Base-by-base conservation (phyloP, 23 red algal genomes). In the Gracilaria caudata region DNA sequence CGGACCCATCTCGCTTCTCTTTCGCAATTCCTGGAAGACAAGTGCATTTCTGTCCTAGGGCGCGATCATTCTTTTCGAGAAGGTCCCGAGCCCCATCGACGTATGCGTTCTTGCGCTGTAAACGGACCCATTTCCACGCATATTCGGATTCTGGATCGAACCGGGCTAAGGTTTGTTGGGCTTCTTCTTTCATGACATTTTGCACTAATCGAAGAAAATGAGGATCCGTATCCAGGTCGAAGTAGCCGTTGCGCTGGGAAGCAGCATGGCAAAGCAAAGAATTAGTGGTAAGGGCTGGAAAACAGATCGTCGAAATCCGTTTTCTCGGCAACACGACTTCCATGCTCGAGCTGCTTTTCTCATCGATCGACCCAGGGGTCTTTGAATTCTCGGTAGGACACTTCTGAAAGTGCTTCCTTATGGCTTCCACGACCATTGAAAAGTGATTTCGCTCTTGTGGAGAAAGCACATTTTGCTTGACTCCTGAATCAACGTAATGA, bases 1-100 rank as follows among this genome's bases (percentile, higher is more conserved):
- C 43, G 19, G 61, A 72, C 11, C 73, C 71, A 66, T 77, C 68
- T 32, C 47, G 56, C 64, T 60, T 78, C 56, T 78, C 54, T 37
- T 55, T 73, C 26, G 82, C 60, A 78, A 68, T 79, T 63, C 85
- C 85, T 2, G 85, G 85, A 78, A 89, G 68, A 68, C 85, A 89
- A 78, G 43, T 64, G 25, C 85, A 89, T 37, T 41, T 53, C 39
- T 89, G 85, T 4, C 85, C 85, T 39, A 89, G 36, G 12, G 70
- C 45, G 9, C 73, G 64, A 16, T 89, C 85, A 23, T 51, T 72
- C 34, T 47, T 79, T 25, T 78, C 74, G 23, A 89, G 85, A 38
- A 89, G 73, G 20, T 89, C 85, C 8, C 85, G 71, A 26, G 85
- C 85, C 54, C 61, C 39, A 20, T 64, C 85, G 8, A 89, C 39